Percentiles rank a stretch among this genome's conserved stretches.
Evolutionary conservation across 352 stramenopile species (phyloP).

Genomic region (Phytopythium mirpurense): DNA sequence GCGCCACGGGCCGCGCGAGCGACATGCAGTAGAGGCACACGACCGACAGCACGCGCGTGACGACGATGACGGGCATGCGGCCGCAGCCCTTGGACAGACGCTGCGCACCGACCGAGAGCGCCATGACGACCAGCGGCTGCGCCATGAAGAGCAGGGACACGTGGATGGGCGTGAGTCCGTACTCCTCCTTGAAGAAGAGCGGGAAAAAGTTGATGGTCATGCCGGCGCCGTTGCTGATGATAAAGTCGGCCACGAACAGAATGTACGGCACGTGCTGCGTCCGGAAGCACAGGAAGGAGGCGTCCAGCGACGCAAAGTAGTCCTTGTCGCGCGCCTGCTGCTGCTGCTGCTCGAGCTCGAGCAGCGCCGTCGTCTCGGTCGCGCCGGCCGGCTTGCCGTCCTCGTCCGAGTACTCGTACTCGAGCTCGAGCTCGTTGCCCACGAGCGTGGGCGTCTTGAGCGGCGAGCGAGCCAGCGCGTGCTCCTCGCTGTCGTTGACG

Average conservation of each 20-base stretch:
- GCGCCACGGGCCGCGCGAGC: slow-evolving; percentile 39
- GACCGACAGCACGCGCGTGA: slow-evolving; percentile 52
- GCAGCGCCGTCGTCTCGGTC: neutral
- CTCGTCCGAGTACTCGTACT: slow-evolving; percentile 63
- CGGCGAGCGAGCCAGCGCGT: slow-evolving; percentile 11
- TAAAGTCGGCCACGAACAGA: slow-evolving; percentile 72
- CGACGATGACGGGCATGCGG: slow-evolving; percentile 70
- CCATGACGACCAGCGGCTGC: slow-evolving; percentile 66
- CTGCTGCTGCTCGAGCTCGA: slow-evolving; percentile 19
- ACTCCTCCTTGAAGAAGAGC: slow-evolving; percentile 80
- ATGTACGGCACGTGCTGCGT: slow-evolving; percentile 64
- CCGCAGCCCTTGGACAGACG: slow-evolving; percentile 40
- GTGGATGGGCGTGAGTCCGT: slow-evolving; percentile 67
- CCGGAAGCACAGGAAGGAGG: slow-evolving; percentile 57
- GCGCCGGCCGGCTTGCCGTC: slow-evolving; percentile 1
- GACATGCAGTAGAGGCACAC: slow-evolving; percentile 64
- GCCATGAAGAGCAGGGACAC: slow-evolving; percentile 61
- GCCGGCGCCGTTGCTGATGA: slow-evolving; percentile 79
- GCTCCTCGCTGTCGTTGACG: neutral
- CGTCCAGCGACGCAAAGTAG: slow-evolving; percentile 16
- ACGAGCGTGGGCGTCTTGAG: slow-evolving; percentile 58
- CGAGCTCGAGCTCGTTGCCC: slow-evolving; percentile 38
- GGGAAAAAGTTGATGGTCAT: slow-evolving; percentile 87
- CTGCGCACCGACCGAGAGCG: slow-evolving; percentile 52
- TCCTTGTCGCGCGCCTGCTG: slow-evolving; percentile 8